Conservation (phyloP, 768 basidiomycete genomes). For the Cytidiella melzeri region DNA sequence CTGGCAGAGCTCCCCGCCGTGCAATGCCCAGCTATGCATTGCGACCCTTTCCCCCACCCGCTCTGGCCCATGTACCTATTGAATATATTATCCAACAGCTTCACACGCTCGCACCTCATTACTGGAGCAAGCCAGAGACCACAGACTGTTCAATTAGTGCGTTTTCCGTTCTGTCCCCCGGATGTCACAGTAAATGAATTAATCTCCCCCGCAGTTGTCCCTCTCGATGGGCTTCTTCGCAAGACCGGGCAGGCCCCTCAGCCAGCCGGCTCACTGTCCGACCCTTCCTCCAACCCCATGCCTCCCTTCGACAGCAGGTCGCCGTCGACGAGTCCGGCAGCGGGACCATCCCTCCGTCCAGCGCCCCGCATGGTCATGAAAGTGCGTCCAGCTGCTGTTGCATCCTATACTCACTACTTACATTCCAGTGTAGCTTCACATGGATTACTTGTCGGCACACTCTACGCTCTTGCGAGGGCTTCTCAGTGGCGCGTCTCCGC, state of each 20-base stretch:
- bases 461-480: constrained; percentile 67
- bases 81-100: constrained; percentile 72
- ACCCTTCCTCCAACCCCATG: constrained; percentile 5
- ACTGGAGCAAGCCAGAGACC: constrained; percentile 72
- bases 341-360: constrained; percentile 45
- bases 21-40: constrained; percentile 39
- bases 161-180: constrained; percentile 10
- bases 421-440: constrained; percentile 51
- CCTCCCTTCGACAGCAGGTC: neutral
- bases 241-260: constrained; percentile 13
- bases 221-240: constrained; percentile 16
- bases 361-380: constrained; percentile 55
- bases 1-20: constrained; percentile 10
- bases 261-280: constrained; percentile 17
- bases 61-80: constrained; percentile 56
- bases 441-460: constrained; percentile 78
- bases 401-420: constrained; percentile 6
- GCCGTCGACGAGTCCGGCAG: constrained; percentile 34
- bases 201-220: constrained; percentile 17
- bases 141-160: constrained; percentile 75
- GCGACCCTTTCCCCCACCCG: constrained; percentile 59
- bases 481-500: constrained; percentile 59
- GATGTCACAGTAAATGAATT: neutral
- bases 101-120: constrained; percentile 55
- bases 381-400: constrained; percentile 32